phyloP scores from a whole-genome alignment of 2,329 filamentous ascomycete genomes.

The Alternaria sp. region DNA sequence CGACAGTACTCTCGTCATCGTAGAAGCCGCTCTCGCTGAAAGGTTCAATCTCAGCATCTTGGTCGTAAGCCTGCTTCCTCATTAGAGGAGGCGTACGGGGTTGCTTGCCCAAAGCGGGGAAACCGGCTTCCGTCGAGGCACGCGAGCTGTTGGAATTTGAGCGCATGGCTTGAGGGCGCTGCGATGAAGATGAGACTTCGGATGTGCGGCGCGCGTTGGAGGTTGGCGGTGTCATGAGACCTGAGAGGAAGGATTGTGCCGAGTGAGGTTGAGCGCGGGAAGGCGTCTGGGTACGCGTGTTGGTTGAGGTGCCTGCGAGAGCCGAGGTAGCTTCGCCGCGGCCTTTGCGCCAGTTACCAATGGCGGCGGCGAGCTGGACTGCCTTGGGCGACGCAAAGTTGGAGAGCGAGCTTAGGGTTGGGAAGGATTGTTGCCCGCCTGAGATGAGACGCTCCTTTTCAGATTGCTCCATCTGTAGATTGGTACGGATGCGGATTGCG shows the following conservation, averaged over 20 bases:
- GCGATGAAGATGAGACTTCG: slow-evolving; percentile 50
- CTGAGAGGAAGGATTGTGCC: slow-evolving; percentile 73
- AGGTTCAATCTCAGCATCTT: slow-evolving; percentile 63
- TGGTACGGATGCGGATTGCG: slow-evolving; percentile 89
- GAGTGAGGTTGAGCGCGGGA: slow-evolving; percentile 54
- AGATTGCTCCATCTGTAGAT: slow-evolving; percentile 97
- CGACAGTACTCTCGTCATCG: slow-evolving; percentile 61
- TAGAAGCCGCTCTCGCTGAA: slow-evolving; percentile 59
- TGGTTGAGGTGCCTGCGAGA: slow-evolving; percentile 45
- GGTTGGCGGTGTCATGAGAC: slow-evolving; percentile 88
- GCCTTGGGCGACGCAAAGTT: slow-evolving; percentile 83
- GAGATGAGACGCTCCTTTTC: slow-evolving; percentile 87
- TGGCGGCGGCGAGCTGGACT: slow-evolving; percentile 93
- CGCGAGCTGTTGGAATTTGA: slow-evolving; percentile 43
- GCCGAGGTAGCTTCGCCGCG: slow-evolving; percentile 60
- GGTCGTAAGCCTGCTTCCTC: slow-evolving; percentile 65
- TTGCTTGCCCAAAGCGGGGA: slow-evolving; percentile 44
- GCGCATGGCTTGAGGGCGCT: slow-evolving; percentile 38
- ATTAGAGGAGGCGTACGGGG: slow-evolving; percentile 64
- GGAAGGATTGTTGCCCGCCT: slow-evolving; percentile 67
- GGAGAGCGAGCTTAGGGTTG: slow-evolving; percentile 79
- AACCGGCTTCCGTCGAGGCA: slow-evolving; percentile 41
- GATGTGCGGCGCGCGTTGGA: slow-evolving; percentile 73
- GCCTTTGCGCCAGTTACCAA: slow-evolving; percentile 89
- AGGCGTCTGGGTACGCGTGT: slow-evolving; percentile 46